Conservation (phyloP, 225 moss, liverwort and hornwort species). For the Asterella californica region DNA sequence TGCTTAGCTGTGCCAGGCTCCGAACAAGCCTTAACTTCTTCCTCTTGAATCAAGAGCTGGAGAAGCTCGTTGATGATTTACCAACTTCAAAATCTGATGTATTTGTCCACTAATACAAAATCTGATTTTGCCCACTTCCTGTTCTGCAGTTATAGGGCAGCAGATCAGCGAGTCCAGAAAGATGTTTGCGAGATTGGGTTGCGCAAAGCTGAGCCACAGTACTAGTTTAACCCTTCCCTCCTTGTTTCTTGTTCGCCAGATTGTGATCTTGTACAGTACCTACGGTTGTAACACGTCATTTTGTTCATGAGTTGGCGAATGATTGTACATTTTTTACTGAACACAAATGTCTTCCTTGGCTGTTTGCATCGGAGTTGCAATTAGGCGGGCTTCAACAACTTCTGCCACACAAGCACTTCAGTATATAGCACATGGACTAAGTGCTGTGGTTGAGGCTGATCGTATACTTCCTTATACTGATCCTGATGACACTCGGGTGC, state of each 20-base stretch:
- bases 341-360: too few species aligned
- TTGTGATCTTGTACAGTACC: too few species aligned
- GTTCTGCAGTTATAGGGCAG: background rate
- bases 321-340: too few species aligned
- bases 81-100: background rate
- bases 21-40: background rate
- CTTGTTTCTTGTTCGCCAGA: background rate
- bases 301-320: too few species aligned
- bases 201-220: background rate
- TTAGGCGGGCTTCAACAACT: conserved; percentile 24
- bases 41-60: too few species aligned
- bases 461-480: conserved; percentile 56
- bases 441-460: conserved; percentile 63
- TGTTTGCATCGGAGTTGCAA: too few species aligned
- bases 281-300: too few species aligned
- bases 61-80: background rate
- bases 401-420: conserved; percentile 60
- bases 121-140: too few species aligned
- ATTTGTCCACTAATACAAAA: too few species aligned
- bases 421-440: too few species aligned
- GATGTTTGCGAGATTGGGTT: background rate
- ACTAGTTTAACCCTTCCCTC: too few species aligned
- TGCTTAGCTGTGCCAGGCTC: background rate
- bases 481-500: conserved; percentile 63
- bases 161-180: background rate